These are phyloP conservation scores for Rhizophagus clarus DNA, from an alignment of 192 early-diverging fungal species.

Conservation along the genomic window DNA sequence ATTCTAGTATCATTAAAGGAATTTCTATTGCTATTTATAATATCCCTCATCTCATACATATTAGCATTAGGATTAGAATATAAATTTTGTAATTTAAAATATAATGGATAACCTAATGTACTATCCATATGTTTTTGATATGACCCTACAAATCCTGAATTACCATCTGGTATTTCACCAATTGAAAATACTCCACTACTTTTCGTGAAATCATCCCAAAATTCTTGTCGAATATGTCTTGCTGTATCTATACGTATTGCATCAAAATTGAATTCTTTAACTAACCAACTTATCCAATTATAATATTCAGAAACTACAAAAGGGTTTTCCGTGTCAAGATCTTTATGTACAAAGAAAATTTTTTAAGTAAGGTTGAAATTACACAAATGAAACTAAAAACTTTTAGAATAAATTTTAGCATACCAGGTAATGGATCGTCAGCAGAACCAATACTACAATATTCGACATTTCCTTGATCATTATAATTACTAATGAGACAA, in stretches of 20 bases:
- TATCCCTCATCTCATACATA: slow-evolving; percentile 15
- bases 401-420: neutral
- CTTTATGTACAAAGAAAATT: neutral
- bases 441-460: slow-evolving; percentile 32
- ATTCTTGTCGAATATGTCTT: slow-evolving; percentile 43
- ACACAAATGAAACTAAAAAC: neutral
- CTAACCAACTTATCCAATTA: slow-evolving; percentile 27
- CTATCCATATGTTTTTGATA: slow-evolving; percentile 32
- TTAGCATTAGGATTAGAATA: slow-evolving; percentile 16
- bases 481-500: neutral
- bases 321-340: slow-evolving; percentile 45
- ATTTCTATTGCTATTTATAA: slow-evolving; percentile 1
- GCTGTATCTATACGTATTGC: slow-evolving; percentile 51
- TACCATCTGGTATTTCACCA: slow-evolving; percentile 35
- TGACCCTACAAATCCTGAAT: slow-evolving; percentile 16
- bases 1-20: slow-evolving; percentile 20
- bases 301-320: slow-evolving; percentile 35
- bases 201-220: slow-evolving; percentile 42
- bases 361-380: neutral
- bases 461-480: slow-evolving; percentile 30
- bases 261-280: slow-evolving; percentile 42
- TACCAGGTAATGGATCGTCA: slow-evolving; percentile 32
- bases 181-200: slow-evolving; percentile 41
- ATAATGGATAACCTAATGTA: slow-evolving; percentile 35
- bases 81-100: slow-evolving; percentile 9